phyloP scores from a whole-genome alignment of 148 eudicot species.

The Camellia granthamiana region DNA sequence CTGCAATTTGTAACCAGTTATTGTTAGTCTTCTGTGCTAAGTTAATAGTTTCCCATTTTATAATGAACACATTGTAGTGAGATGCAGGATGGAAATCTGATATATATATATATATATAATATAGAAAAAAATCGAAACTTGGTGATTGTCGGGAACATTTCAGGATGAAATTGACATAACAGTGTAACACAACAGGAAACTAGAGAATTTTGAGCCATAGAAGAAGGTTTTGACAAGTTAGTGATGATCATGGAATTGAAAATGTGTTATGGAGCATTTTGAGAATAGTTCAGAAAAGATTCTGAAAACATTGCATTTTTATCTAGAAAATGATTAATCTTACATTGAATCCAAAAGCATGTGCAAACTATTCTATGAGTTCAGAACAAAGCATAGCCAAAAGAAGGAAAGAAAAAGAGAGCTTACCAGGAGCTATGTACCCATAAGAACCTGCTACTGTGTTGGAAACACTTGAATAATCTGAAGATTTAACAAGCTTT shows the following conservation, averaged over 20 bases:
- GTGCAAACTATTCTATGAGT: too few relatives aligned
- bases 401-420: background rate
- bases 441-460: constrained; percentile 38
- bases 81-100: too few relatives aligned
- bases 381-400: too few relatives aligned
- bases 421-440: constrained; percentile 42
- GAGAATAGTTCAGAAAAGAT: background rate
- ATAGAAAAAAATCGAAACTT: too few relatives aligned
- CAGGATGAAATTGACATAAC: background rate
- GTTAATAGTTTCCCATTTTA: too few relatives aligned
- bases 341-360: too few relatives aligned
- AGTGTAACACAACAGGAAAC: background rate
- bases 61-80: too few relatives aligned
- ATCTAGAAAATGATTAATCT: too few relatives aligned
- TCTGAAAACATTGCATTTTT: background rate
- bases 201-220: background rate
- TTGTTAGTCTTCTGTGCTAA: background rate
- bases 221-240: background rate
- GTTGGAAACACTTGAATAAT: constrained; percentile 24
- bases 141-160: background rate
- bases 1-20: constrained; percentile 20
- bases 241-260: background rate
- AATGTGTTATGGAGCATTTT: background rate
- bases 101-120: too few relatives aligned
- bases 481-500: constrained; percentile 27